Evolutionary conservation across 2,329 filamentous ascomycete species (phyloP).

Genomic region (Fusarium sp.): DNA sequence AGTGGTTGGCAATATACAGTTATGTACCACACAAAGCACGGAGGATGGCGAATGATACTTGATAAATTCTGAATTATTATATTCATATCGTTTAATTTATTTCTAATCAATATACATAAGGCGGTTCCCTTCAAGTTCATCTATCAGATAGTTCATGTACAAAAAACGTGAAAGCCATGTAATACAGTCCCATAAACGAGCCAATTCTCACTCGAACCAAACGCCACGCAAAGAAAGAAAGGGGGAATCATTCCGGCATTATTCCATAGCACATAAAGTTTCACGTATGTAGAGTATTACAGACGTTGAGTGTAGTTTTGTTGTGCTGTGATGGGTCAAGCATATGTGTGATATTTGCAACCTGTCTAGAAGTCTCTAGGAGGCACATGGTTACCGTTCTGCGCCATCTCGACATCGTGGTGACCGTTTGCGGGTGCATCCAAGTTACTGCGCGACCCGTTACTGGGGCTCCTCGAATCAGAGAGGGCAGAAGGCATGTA

Average conservation of each 20-base stretch:
- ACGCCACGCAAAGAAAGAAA: conserved; percentile 28
- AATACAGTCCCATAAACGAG: neutral
- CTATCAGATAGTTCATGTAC: neutral
- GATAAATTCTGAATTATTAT: neutral
- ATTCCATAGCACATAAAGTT: conserved; percentile 9
- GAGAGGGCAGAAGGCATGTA: conserved; percentile 22
- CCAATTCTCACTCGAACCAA: neutral
- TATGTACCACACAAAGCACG: neutral
- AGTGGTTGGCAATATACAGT: neutral
- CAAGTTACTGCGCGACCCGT: conserved; percentile 22
- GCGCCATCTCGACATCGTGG: conserved; percentile 30
- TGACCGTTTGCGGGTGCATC: neutral
- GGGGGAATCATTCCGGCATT: conserved; percentile 29
- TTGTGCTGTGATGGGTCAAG: neutral
- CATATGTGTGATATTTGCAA: neutral
- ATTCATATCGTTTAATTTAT: neutral
- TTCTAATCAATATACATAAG: neutral
- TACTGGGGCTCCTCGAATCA: conserved; percentile 22
- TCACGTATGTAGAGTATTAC: neutral
- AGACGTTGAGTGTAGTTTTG: neutral
- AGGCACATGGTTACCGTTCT: conserved; percentile 1
- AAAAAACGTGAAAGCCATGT: neutral
- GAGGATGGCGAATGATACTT: neutral
- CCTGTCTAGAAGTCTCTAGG: conserved; percentile 20
- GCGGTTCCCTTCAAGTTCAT: neutral